A percentile compares a stretch with the other conserved stretches of the same genome.
phyloP scores from a whole-genome alignment of 1,284 basidiomycete species.

The Tausonia pullulans region DNA sequence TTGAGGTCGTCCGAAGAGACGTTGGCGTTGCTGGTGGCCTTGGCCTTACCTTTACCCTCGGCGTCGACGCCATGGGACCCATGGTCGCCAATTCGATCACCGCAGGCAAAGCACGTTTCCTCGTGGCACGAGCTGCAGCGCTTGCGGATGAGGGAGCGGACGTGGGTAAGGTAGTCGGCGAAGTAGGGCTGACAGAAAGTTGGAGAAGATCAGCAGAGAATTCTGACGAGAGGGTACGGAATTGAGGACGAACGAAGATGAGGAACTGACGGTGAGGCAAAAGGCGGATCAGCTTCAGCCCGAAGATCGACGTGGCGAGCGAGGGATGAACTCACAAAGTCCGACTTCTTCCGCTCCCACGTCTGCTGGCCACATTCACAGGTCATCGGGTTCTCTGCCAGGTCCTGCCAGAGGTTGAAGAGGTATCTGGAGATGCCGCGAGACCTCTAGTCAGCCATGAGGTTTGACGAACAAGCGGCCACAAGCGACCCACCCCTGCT shows the following conservation, averaged over 20 bases:
- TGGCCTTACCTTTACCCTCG: slow-evolving; percentile 18
- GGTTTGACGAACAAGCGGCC: no score
- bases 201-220: neutral
- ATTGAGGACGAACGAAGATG: slow-evolving; percentile 51
- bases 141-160: slow-evolving; percentile 47
- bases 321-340: slow-evolving; percentile 42
- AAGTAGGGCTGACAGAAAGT: slow-evolving; percentile 49
- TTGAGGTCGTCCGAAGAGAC: slow-evolving; percentile 27
- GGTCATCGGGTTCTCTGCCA: slow-evolving; percentile 44
- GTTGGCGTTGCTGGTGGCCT: neutral
- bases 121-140: slow-evolving; percentile 54
- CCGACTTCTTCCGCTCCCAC: slow-evolving; percentile 55
- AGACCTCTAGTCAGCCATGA: no score
- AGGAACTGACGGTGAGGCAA: slow-evolving; percentile 25
- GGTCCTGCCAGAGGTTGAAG: slow-evolving; percentile 65
- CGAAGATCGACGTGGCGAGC: neutral
- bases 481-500: slow-evolving; percentile 51
- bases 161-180: slow-evolving; percentile 51
- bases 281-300: neutral
- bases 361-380: slow-evolving; percentile 59
- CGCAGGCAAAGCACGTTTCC: slow-evolving; percentile 71
- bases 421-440: slow-evolving; percentile 31
- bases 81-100: slow-evolving; percentile 49
- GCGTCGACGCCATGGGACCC: slow-evolving; percentile 33
- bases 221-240: neutral